Evolutionary conservation across 2,329 filamentous ascomycete species (phyloP), one percentile per base, ranked within the genome.

Genomic region (Paramyrothecium sp.): DNA sequence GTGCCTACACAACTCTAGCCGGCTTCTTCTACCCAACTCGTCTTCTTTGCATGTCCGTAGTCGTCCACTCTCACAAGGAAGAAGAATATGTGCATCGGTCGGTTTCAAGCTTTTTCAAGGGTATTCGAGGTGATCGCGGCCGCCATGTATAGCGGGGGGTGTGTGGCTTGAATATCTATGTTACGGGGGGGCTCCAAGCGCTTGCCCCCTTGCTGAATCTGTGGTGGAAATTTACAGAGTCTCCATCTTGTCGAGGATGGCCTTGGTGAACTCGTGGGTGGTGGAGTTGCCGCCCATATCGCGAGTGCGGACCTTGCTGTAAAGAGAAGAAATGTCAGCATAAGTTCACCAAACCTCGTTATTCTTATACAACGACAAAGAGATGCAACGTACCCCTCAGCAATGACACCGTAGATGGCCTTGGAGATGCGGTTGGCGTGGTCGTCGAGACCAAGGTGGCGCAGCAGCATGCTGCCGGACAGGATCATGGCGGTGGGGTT

Each of bases 381-480:
- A 10, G n/a, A 2, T 17, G 13, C 20, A 49, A 82, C 89, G 80
- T 81, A 95, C 91, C 91, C 93, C 72, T 97, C 92, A 67, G 89
- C 89, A 73, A 99, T 98, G 54, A 89, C 86, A 64, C 80, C 82
- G 71, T 89, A 89, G 67, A 88, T 80, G 65, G 90, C 89, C 84
- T 94, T 94, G 76, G 92, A 96, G 79, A 98, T 97, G 74, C 95
- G 89, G 87, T 97, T 97, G 71, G 95, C 95, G 76, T 99, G 95
- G 76, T 98, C 92, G 73, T 99, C 94, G 54, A 99, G 89, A 67
- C 95, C 95, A 65, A 99, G 86, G 81, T 99, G 95, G 73, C 95
- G 90, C 75, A 99, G 86, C 69, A 99, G 89, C 95, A 99, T 99
- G 74, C 92, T 91, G 65, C 92, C 92, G 59, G 92, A 97, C 63